phyloP scores from a whole-genome alignment of 1,284 basidiomycete genomes.

The Rhodotorula glutinis region DNA sequence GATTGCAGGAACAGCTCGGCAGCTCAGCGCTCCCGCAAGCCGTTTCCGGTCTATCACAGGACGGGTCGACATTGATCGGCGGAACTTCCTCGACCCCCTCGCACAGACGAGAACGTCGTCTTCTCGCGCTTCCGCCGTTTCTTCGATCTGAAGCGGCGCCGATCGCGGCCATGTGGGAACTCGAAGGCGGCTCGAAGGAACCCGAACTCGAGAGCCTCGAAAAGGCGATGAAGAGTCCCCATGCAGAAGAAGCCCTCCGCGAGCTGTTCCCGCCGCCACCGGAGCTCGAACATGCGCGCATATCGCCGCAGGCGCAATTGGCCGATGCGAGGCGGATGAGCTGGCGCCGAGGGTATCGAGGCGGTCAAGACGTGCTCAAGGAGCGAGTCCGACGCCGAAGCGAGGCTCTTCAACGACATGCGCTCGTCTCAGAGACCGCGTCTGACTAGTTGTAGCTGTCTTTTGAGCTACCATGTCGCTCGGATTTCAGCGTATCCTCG shows the following conservation, averaged over 20 bases:
- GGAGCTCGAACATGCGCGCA: background rate
- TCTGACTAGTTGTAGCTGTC: no score
- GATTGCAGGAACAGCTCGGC: constrained; percentile 16
- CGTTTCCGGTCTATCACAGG: background rate
- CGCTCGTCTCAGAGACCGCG: background rate
- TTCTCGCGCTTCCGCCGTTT: constrained; percentile 7
- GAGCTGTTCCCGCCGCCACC: constrained; percentile 17
- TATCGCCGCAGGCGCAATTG: background rate
- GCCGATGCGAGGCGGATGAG: background rate
- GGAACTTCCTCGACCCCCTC: background rate
- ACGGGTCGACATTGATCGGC: background rate
- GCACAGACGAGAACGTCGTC: no score
- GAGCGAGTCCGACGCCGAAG: background rate
- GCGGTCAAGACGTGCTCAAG: background rate
- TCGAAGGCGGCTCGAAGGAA: constrained; percentile 23
- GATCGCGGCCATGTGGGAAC: constrained; percentile 32
- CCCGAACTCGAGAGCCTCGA: constrained; percentile 20
- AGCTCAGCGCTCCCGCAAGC: background rate
- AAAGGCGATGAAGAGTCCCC: constrained; percentile 20
- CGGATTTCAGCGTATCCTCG: no score
- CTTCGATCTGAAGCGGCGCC: constrained; percentile 26
- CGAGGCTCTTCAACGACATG: background rate
- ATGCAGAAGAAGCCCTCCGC: constrained; percentile 12
- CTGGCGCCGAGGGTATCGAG: background rate
- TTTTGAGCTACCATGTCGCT: no score